Percentiles rank a stretch among this genome's conserved stretches.
These are phyloP conservation scores for Parastagonospora avenae DNA, from an alignment of 2,329 filamentous ascomycete species.

Conservation along the genomic window DNA sequence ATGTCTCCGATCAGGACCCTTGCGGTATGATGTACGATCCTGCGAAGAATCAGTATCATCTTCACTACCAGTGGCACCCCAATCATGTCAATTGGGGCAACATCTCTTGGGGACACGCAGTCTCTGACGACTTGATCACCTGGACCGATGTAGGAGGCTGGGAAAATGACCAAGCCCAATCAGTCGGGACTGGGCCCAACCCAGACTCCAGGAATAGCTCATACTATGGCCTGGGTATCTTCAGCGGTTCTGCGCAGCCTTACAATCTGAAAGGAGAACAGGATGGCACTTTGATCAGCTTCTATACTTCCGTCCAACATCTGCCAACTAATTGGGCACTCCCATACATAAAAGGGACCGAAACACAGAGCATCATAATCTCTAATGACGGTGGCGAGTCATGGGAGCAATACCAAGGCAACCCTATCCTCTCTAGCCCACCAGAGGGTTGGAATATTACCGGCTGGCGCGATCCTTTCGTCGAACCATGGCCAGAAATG, in stretches of 20 bases:
- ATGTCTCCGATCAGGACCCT: constrained; percentile 47
- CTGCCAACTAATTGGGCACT: constrained; percentile 54
- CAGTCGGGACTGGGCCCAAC: constrained; percentile 47
- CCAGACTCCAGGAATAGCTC: constrained; percentile 37
- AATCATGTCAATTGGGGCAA: constrained; percentile 56
- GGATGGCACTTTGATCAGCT: constrained; percentile 52
- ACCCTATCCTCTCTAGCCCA: constrained; percentile 51
- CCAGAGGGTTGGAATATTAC: constrained; percentile 55
- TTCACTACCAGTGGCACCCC: constrained; percentile 60
- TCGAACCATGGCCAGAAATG: constrained; percentile 49
- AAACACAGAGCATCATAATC: constrained; percentile 53
- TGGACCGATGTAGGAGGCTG: constrained; percentile 55
- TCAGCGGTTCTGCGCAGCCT: constrained; percentile 58
- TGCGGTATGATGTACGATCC: constrained; percentile 59
- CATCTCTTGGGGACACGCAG: constrained; percentile 54
- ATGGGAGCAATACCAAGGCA: constrained; percentile 54
- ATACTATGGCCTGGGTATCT: constrained; percentile 60
- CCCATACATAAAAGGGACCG: constrained; percentile 52
- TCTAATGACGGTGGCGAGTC: constrained; percentile 54
- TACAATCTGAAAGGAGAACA: constrained; percentile 54
- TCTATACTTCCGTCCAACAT: constrained; percentile 55
- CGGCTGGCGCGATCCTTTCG: constrained; percentile 40
- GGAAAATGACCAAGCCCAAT: constrained; percentile 49
- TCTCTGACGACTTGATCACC: constrained; percentile 55
- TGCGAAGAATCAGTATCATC: constrained; percentile 54